Conservation (phyloP, 2,329 filamentous ascomycete species). For the Ceratocystis destructans region DNA sequence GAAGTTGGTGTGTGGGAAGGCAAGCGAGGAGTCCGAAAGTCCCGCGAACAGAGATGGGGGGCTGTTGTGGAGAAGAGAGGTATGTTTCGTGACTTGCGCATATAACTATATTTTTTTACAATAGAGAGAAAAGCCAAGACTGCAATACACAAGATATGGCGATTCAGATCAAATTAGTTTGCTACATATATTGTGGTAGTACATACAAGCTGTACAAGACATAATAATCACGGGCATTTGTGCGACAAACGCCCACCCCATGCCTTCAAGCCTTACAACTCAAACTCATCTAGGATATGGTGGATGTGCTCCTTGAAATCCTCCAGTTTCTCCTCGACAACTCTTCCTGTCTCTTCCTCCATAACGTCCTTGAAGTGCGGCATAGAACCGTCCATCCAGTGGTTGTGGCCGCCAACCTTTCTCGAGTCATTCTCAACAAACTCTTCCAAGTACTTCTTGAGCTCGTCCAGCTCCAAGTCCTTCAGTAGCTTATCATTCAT, state of each 20-base stretch:
- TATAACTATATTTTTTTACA: background rate
- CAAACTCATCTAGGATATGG: slow-evolving; percentile 11
- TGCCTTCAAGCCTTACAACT: slow-evolving; percentile 5
- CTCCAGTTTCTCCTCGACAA: background rate
- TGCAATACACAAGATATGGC: background rate
- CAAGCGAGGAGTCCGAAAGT: slow-evolving; percentile 23
- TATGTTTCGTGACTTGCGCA: slow-evolving; percentile 25
- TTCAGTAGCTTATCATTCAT: slow-evolving; percentile 9
- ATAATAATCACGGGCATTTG: background rate
- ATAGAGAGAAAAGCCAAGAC: background rate
- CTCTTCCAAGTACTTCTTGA: slow-evolving; percentile 23
- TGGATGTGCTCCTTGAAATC: slow-evolving; percentile 7
- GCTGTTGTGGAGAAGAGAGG: slow-evolving; percentile 32
- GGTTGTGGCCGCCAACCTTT: slow-evolving; percentile 16
- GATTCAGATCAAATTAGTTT: background rate
- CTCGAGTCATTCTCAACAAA: slow-evolving; percentile 14
- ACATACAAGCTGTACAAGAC: background rate
- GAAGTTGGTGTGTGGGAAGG: slow-evolving; percentile 34
- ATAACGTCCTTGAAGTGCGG: background rate
- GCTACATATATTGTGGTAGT: background rate
- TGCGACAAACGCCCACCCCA: no score
- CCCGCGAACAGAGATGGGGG: slow-evolving; percentile 42
- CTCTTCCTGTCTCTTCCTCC: background rate
- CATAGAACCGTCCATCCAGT: slow-evolving; percentile 13
- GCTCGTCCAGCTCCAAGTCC: slow-evolving; percentile 19